Evolutionary conservation across 106 monocot genomes (phyloP).

Genomic region (Gastrodia elata): DNA sequence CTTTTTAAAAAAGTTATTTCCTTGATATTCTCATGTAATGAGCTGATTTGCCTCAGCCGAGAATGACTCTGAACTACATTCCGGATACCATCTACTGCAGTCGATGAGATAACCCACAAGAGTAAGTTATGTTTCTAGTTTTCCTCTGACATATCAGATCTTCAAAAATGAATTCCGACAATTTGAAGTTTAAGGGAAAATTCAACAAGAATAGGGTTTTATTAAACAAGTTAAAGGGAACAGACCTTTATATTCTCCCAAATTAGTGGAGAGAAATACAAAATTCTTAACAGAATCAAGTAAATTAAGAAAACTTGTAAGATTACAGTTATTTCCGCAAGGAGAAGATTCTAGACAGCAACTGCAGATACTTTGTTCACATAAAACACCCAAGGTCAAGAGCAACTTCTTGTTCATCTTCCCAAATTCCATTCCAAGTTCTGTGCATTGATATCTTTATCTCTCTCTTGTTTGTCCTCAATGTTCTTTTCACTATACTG

Average conservation of each 20-base stretch:
- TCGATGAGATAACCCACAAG: conserved; percentile 10
- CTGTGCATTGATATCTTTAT: not conserved
- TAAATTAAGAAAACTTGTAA: conserved; percentile 2
- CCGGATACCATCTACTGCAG: conserved; percentile 6
- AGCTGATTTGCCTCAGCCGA: conserved; percentile 23
- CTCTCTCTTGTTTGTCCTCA: conserved; percentile 4
- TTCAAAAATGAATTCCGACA: conserved; percentile 16
- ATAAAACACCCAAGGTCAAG: conserved; percentile 9
- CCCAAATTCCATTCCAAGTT: conserved; percentile 13
- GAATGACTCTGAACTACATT: conserved; percentile 19
- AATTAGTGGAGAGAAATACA: not conserved
- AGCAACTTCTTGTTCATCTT: conserved; percentile 14
- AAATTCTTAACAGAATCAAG: conserved; percentile 4
- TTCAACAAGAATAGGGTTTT: conserved; percentile 7
- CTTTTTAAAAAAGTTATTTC: conserved; percentile 13
- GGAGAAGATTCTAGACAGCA: conserved; percentile 13
- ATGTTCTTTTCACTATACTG: not conserved
- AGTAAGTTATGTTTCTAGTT: conserved; percentile 19
- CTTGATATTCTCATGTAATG: conserved; percentile 6
- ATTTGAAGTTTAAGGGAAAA: conserved; percentile 18
- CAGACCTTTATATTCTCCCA: not conserved
- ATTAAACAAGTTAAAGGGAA: conserved; percentile 16
- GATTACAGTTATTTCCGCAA: conserved; percentile 4
- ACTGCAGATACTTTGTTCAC: not conserved
- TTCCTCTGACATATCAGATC: conserved; percentile 25